Evolutionary conservation across 1,284 basidiomycete species (phyloP).

Genomic region (Apiotrichum akiyoshidainum): DNA sequence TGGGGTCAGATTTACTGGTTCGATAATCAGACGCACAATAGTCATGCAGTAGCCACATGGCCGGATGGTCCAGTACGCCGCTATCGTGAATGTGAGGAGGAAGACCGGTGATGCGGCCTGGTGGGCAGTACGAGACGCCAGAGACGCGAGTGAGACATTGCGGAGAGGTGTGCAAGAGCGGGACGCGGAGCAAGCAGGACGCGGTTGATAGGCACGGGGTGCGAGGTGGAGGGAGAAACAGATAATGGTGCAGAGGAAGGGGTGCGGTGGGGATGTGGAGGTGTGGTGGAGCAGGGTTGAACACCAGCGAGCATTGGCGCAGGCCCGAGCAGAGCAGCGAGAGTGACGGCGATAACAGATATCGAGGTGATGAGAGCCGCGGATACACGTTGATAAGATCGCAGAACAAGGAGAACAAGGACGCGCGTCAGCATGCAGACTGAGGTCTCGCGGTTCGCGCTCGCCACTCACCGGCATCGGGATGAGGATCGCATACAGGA

Average conservation of each 20-base stretch:
- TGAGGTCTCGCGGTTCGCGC: background rate
- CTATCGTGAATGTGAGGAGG: conserved; percentile 24
- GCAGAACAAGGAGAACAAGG: background rate
- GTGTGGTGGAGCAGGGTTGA: too few species aligned
- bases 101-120: conserved; percentile 37
- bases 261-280: too few species aligned
- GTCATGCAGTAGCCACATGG: conserved; percentile 41
- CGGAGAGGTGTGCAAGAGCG: too few species aligned
- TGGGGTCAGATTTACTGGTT: conserved; percentile 7
- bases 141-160: background rate
- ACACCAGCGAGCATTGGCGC: too few species aligned
- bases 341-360: background rate
- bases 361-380: background rate
- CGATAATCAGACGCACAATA: conserved; percentile 18
- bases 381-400: background rate
- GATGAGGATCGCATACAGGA: conserved; percentile 65
- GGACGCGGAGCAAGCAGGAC: too few species aligned
- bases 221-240: too few species aligned
- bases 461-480: conserved; percentile 30
- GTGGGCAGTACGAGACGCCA: too few species aligned
- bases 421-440: conserved; percentile 1
- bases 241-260: too few species aligned
- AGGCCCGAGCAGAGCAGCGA: too few species aligned
- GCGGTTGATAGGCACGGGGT: background rate
- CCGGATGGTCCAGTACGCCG: conserved; percentile 29